A percentile compares a stretch with the other conserved stretches of the same genome.
phyloP scores from a whole-genome alignment of 164 flowering plant species.

The Stephania yunnanensis region DNA sequence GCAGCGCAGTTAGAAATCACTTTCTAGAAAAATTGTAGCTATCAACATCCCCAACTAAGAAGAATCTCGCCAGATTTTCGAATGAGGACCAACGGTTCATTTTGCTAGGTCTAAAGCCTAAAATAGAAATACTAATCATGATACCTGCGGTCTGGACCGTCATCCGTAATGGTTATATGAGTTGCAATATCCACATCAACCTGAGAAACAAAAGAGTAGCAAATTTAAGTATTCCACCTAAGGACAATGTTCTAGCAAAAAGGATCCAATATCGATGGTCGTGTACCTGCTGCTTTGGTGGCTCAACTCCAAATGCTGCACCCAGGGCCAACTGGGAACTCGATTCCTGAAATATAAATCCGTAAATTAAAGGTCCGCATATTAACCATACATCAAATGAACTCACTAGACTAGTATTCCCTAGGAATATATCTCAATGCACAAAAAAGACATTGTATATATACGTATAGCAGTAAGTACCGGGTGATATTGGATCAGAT shows the following conservation, averaged over 20 bases:
- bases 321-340: constrained; percentile 87
- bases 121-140: constrained; percentile 8
- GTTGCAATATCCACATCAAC: constrained; percentile 98
- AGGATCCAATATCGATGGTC: not conserved
- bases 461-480: constrained; percentile 30
- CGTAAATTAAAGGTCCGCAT: not conserved
- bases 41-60: not conserved
- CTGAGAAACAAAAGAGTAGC: constrained; percentile 27
- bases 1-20: too few species aligned
- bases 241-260: not conserved
- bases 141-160: constrained; percentile 90
- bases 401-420: not conserved
- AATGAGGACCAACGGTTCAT: not conserved
- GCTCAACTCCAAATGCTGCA: constrained; percentile 45
- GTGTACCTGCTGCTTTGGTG: constrained; percentile 61
- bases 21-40: too few species aligned
- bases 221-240: not conserved
- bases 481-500: constrained; percentile 86
- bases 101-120: not conserved
- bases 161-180: constrained; percentile 54
- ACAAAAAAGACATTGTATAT: constrained; percentile 1
- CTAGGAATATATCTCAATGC: not conserved
- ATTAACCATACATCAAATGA: not conserved
- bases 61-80: not conserved
- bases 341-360: constrained; percentile 24